Conservation (phyloP, 2,329 filamentous ascomycete species). For the Ceratocystis eucalypticola region DNA sequence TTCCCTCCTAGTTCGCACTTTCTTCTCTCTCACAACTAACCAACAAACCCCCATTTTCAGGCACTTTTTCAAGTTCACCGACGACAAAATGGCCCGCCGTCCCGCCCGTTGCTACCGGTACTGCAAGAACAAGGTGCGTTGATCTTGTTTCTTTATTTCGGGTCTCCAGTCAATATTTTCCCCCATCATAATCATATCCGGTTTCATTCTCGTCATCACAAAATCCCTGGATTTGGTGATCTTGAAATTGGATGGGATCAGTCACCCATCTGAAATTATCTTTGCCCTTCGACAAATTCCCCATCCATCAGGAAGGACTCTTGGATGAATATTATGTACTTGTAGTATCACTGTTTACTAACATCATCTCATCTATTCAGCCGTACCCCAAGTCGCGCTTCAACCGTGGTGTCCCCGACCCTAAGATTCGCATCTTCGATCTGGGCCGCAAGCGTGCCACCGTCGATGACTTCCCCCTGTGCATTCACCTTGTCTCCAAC, state of each 20-base stretch:
- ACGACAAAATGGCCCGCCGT: slow-evolving; percentile 94
- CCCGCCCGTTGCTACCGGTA: slow-evolving; percentile 99
- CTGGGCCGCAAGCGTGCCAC: slow-evolving; percentile 95
- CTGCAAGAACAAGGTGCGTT: slow-evolving; percentile 99
- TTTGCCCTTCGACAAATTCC: not conserved
- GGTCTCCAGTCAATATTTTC: slow-evolving; percentile 8
- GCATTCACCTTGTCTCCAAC: slow-evolving; percentile 99
- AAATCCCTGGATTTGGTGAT: slow-evolving; percentile 1
- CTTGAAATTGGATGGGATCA: not conserved
- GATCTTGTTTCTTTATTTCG: slow-evolving; percentile 15
- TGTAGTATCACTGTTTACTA: slow-evolving; percentile 18
- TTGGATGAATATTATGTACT: not conserved
- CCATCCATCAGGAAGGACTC: not conserved
- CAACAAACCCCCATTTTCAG: slow-evolving; percentile 21
- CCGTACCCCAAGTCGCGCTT: slow-evolving; percentile 99
- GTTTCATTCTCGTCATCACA: not conserved
- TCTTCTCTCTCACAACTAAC: slow-evolving; percentile 28
- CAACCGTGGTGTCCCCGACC: slow-evolving; percentile 94
- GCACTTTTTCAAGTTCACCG: slow-evolving; percentile 23
- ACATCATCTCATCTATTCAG: slow-evolving; percentile 31
- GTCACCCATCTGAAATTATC: not conserved
- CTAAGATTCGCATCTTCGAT: slow-evolving; percentile 93
- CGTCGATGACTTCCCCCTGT: slow-evolving; percentile 98
- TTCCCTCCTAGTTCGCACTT: slow-evolving; percentile 17
- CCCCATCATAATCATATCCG: not conserved